Conservation (phyloP, 1,284 basidiomycete species). For the Limonomyces culmigenus region DNA sequence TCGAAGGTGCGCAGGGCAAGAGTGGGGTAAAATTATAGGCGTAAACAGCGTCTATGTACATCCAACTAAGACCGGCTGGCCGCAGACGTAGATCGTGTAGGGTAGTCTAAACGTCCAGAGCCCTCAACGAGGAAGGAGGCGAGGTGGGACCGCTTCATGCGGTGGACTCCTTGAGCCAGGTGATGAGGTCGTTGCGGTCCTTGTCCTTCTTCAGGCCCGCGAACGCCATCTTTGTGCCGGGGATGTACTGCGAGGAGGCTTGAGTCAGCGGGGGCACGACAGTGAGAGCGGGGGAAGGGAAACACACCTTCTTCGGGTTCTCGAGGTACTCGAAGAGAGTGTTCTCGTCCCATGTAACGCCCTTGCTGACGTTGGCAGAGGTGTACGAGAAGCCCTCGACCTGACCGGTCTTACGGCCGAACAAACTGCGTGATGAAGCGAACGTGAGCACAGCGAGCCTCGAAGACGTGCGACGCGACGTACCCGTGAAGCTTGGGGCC, state of each 20-base stretch:
- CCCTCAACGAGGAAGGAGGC: not conserved
- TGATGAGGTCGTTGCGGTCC: constrained; percentile 83
- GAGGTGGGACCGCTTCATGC: constrained; percentile 17
- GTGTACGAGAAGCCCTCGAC: constrained; percentile 85
- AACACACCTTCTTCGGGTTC: constrained; percentile 98
- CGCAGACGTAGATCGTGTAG: no score
- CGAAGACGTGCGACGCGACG: constrained; percentile 14
- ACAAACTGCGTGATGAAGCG: constrained; percentile 26
- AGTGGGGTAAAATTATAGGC: no score
- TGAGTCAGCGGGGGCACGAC: constrained; percentile 17
- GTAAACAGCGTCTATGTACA: no score
- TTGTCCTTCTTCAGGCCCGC: constrained; percentile 95
- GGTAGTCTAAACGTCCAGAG: no score
- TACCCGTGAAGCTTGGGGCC: constrained; percentile 92
- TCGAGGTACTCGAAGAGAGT: constrained; percentile 90
- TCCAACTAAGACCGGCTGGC: no score
- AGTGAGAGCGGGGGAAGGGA: constrained; percentile 14
- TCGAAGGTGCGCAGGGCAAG: no score
- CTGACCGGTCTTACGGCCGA: constrained; percentile 85
- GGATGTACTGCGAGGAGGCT: constrained; percentile 81
- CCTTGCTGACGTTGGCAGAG: constrained; percentile 94
- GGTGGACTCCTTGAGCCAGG: constrained; percentile 60
- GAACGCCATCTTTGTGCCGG: constrained; percentile 96
- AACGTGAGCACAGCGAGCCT: constrained; percentile 3
- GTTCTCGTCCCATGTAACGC: constrained; percentile 69